phyloP scores from a whole-genome alignment of 208 protist species.

The Leishmania turanica region DNA sequence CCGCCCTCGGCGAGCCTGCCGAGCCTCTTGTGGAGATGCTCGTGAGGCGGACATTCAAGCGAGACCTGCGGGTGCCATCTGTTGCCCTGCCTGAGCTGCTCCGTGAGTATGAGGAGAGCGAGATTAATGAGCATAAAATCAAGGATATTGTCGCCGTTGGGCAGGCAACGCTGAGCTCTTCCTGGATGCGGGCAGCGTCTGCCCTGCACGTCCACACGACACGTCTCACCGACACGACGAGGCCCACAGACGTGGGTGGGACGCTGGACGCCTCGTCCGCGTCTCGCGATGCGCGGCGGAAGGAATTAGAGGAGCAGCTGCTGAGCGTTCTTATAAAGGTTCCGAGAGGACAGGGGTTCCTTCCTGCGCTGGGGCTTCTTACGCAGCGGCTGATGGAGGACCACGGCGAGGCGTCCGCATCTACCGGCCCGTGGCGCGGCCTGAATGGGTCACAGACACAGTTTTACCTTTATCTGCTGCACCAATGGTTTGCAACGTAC shows the following conservation, averaged over 20 bases:
- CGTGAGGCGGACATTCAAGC: constrained; percentile 69
- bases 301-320: constrained; percentile 16
- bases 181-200: constrained; percentile 25
- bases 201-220: constrained; percentile 9
- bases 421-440: constrained; percentile 21
- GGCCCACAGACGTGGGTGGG: not conserved
- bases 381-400: constrained; percentile 19
- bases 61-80: constrained; percentile 57
- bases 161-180: constrained; percentile 15
- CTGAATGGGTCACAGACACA: constrained; percentile 54
- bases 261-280: not conserved
- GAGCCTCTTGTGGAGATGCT: constrained; percentile 45
- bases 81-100: constrained; percentile 31
- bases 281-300: constrained; percentile 8
- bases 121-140: constrained; percentile 65
- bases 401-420: constrained; percentile 23
- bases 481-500: constrained; percentile 66
- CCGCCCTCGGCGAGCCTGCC: constrained; percentile 11
- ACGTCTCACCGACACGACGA: not conserved
- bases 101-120: constrained; percentile 61
- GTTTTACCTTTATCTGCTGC: constrained; percentile 61
- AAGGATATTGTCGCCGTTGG: constrained; percentile 36
- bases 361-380: constrained; percentile 23
- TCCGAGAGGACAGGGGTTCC: constrained; percentile 7
- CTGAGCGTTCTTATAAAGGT: constrained; percentile 7